A percentile compares a stretch with the other conserved stretches of the same genome.
These are phyloP conservation scores for Spiraea crenata DNA, from an alignment of 331 rosid genomes.

Conservation along the genomic window DNA sequence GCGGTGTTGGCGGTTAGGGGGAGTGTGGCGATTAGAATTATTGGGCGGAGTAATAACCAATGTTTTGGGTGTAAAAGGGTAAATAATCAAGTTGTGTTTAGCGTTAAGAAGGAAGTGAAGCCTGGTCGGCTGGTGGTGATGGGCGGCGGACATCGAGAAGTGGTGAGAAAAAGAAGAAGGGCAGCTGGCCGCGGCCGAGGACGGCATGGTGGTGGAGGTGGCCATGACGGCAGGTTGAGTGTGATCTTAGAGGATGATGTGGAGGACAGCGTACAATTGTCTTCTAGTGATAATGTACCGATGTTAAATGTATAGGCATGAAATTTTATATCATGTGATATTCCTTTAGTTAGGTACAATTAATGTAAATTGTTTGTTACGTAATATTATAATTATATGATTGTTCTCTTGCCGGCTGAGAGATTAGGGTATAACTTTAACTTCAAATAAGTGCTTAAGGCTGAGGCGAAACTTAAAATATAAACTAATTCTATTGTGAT, in stretches of 20 bases:
- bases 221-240: conserved; percentile 8
- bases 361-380: too few species aligned
- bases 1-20: conserved; percentile 29
- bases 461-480: too few species aligned
- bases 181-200: not conserved
- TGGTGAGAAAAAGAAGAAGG: conserved; percentile 14
- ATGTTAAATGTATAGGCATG: too few species aligned
- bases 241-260: conserved; percentile 21
- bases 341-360: too few species aligned
- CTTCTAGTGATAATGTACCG: too few species aligned
- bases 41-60: not conserved
- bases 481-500: too few species aligned
- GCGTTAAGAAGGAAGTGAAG: conserved; percentile 1
- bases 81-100: conserved; percentile 14
- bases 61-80: conserved; percentile 3
- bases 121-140: not conserved
- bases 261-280: not conserved
- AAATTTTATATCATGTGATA: too few species aligned
- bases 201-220: conserved; percentile 5
- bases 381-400: too few species aligned
- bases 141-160: not conserved
- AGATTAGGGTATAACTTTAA: too few species aligned
- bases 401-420: too few species aligned
- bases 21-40: conserved; percentile 11
- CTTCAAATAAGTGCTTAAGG: too few species aligned